Conservation (phyloP, 2,329 filamentous ascomycete genomes). For the Coniochaeta hoffmannii region DNA sequence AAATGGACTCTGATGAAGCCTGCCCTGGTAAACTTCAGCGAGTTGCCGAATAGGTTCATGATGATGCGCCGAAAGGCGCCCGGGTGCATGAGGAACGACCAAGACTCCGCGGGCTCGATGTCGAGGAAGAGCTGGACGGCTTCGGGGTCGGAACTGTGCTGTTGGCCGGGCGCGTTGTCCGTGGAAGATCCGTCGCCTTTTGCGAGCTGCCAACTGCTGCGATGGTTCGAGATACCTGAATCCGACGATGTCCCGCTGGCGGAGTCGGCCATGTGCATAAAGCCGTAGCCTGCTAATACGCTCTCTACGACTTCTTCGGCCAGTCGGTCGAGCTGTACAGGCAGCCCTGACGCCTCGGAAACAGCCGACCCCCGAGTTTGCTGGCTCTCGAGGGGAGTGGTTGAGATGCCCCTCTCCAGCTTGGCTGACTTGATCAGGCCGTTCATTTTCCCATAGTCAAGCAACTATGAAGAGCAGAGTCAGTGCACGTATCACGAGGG, state of each 20-base stretch:
- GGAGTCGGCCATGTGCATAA: constrained; percentile 13
- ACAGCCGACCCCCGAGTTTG: neutral
- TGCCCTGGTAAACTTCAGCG: constrained; percentile 41
- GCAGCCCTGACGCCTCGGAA: neutral
- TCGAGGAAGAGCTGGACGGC: constrained; percentile 33
- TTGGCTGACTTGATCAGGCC: constrained; percentile 5
- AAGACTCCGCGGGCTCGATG: constrained; percentile 34
- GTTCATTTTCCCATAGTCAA: constrained; percentile 9
- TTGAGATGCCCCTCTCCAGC: constrained; percentile 3
- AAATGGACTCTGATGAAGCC: constrained; percentile 13
- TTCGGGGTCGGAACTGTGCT: neutral
- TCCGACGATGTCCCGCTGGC: neutral
- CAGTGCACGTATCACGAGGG: neutral
- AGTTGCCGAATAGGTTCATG: constrained; percentile 47
- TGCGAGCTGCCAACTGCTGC: neutral
- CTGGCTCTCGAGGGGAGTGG: neutral
- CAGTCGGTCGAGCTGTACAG: constrained; percentile 29
- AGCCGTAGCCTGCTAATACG: constrained; percentile 37
- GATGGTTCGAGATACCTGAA: neutral
- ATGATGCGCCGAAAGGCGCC: constrained; percentile 41
- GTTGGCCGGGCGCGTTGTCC: neutral
- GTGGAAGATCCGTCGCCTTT: neutral
- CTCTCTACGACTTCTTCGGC: constrained; percentile 40
- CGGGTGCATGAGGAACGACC: constrained; percentile 45
- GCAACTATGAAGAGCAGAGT: neutral